Evolutionary conservation across 106 monocot species (phyloP).

Genomic region (Posidonia australis): DNA sequence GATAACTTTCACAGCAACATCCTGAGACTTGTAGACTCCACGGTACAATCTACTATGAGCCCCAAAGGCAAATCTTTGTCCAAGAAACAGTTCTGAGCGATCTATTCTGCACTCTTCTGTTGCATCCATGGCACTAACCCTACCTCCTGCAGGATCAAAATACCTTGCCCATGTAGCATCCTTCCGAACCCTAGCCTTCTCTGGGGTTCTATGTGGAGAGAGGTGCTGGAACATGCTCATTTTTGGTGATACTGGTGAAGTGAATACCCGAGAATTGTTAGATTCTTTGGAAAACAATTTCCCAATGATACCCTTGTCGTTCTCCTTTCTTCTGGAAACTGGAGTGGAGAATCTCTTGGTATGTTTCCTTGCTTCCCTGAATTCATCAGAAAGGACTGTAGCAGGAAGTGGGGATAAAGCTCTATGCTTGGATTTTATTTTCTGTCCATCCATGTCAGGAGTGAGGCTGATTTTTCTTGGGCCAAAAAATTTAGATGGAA

Average conservation of each 20-base stretch:
- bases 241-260: background rate
- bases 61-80: slow-evolving; percentile 68
- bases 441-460: background rate
- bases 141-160: slow-evolving; percentile 24
- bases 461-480: background rate
- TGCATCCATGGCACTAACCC: slow-evolving; percentile 41
- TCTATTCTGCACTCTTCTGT: slow-evolving; percentile 56
- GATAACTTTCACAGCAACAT: slow-evolving; percentile 84
- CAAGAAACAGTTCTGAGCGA: slow-evolving; percentile 56
- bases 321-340: slow-evolving; percentile 10
- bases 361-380: slow-evolving; percentile 38
- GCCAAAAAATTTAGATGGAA: background rate
- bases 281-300: slow-evolving; percentile 11
- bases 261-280: background rate
- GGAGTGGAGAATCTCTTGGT: slow-evolving; percentile 44
- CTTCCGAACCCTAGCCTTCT: slow-evolving; percentile 21
- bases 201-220: background rate
- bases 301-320: slow-evolving; percentile 1
- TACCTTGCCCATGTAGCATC: slow-evolving; percentile 25
- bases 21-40: slow-evolving; percentile 56
- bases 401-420: slow-evolving; percentile 5
- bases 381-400: slow-evolving; percentile 28
- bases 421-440: slow-evolving; percentile 1
- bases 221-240: slow-evolving; percentile 7
- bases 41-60: slow-evolving; percentile 79